Conservation (phyloP, 2,329 filamentous ascomycete species). For the Zymoseptoria passerinii region DNA sequence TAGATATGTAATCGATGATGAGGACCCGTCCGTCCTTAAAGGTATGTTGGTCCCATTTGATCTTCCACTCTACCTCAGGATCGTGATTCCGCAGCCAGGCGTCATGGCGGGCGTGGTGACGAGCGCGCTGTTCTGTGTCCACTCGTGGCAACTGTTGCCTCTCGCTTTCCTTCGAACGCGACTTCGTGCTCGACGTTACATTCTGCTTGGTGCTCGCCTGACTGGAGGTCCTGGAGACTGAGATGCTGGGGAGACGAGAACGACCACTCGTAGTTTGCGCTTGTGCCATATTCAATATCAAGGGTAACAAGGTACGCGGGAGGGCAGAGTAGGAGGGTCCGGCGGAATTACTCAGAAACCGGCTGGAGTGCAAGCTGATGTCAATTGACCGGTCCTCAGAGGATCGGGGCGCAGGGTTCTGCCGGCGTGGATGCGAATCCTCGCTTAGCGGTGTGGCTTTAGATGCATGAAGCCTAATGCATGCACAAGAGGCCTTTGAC, state of each 20-base stretch:
- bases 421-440: not conserved
- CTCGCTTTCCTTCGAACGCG: not conserved
- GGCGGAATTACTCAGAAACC: no score
- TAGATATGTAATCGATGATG: constrained; percentile 43
- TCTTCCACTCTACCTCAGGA: constrained; percentile 13
- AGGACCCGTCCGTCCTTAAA: constrained; percentile 38
- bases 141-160: constrained; percentile 3
- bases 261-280: not conserved
- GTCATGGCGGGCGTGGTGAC: constrained; percentile 6
- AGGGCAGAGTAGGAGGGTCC: no score
- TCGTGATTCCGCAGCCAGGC: constrained; percentile 4
- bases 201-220: constrained; percentile 7
- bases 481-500: not conserved
- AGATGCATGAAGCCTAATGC: not conserved
- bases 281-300: not conserved
- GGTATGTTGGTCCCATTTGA: constrained; percentile 15
- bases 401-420: not conserved
- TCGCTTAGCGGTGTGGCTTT: not conserved
- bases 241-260: not conserved
- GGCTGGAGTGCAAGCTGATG: not conserved
- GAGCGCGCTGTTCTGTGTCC: constrained; percentile 4
- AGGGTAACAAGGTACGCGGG: no score
- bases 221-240: constrained; percentile 8
- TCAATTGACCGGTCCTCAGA: not conserved
- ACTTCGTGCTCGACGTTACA: not conserved